phyloP scores from a whole-genome alignment of 1,139 yeast species.

The Eremothecium sinecaudum region DNA sequence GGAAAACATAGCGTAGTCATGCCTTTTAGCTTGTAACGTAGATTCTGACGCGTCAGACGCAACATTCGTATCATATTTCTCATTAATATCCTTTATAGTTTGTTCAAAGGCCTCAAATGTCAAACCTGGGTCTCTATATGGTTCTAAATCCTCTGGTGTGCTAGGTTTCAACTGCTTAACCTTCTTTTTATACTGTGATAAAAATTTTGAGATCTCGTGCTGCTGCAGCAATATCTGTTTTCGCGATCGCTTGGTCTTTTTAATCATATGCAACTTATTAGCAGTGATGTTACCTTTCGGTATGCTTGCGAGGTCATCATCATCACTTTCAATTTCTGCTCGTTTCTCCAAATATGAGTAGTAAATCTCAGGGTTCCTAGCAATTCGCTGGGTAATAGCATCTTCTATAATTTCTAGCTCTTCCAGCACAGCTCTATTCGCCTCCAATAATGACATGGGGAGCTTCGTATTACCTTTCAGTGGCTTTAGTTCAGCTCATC shows the following conservation, averaged over 20 bases:
- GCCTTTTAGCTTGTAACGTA: constrained; percentile 13
- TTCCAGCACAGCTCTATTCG: constrained; percentile 36
- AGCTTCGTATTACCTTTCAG: too few species aligned
- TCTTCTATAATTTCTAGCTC: constrained; percentile 50
- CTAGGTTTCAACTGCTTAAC: constrained; percentile 28
- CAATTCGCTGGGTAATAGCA: constrained; percentile 43
- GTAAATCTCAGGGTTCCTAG: constrained; percentile 40
- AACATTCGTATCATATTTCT: constrained; percentile 25
- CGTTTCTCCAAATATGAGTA: constrained; percentile 28
- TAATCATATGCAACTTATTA: constrained; percentile 20
- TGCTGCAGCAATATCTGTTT: constrained; percentile 46
- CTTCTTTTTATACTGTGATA: constrained; percentile 39
- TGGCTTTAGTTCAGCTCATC: too few species aligned
- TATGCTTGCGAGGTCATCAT: constrained; percentile 9
- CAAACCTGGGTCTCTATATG: constrained; percentile 11
- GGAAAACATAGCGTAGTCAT: constrained; percentile 21
- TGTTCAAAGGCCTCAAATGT: constrained; percentile 39
- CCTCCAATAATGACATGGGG: constrained; percentile 19
- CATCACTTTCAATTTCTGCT: constrained; percentile 11
- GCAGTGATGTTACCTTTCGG: constrained; percentile 14
- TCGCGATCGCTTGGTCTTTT: constrained; percentile 34
- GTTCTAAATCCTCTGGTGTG: constrained; percentile 16
- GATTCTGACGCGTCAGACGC: background rate
- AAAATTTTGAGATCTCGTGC: constrained; percentile 54
- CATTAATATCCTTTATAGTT: constrained; percentile 33